Percentiles rank a stretch among this genome's conserved stretches.
Conservation (phyloP, 352 stramenopile genomes). For the Pythium phragmiticola region DNA sequence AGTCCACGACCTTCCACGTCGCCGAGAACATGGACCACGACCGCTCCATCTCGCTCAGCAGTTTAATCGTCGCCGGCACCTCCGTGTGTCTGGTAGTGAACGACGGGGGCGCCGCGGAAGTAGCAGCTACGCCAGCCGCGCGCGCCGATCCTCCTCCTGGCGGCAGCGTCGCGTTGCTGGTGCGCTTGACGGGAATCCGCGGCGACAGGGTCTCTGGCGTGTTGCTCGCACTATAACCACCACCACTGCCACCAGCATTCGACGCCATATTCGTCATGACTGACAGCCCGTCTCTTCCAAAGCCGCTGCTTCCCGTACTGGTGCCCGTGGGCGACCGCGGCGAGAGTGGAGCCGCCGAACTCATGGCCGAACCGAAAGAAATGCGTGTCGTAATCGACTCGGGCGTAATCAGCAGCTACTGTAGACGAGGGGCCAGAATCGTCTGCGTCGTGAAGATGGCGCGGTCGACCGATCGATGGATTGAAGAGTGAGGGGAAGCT, state of each 20-base stretch:
- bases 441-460: no score
- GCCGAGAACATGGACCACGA: slow-evolving; percentile 74
- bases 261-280: slow-evolving; percentile 7
- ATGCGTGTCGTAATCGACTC: slow-evolving; percentile 1
- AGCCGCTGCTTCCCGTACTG: not conserved
- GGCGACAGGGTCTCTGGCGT: slow-evolving; percentile 4
- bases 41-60: slow-evolving; percentile 68
- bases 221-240: not conserved
- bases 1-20: slow-evolving; percentile 61
- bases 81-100: slow-evolving; percentile 19
- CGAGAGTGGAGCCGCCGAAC: not conserved
- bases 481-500: no score
- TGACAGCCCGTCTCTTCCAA: slow-evolving; percentile 7
- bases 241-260: not conserved
- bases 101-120: not conserved
- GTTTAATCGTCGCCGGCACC: slow-evolving; percentile 56
- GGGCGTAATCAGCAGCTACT: not conserved
- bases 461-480: no score
- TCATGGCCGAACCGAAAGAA: no score
- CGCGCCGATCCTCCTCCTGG: not conserved
- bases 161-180: not conserved
- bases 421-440: no score
- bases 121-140: not conserved
- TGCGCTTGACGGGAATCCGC: not conserved
- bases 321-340: slow-evolving; percentile 7